Conservation (phyloP, 108 stramenopile genomes). For the Cylindrotheca fusiformis region DNA sequence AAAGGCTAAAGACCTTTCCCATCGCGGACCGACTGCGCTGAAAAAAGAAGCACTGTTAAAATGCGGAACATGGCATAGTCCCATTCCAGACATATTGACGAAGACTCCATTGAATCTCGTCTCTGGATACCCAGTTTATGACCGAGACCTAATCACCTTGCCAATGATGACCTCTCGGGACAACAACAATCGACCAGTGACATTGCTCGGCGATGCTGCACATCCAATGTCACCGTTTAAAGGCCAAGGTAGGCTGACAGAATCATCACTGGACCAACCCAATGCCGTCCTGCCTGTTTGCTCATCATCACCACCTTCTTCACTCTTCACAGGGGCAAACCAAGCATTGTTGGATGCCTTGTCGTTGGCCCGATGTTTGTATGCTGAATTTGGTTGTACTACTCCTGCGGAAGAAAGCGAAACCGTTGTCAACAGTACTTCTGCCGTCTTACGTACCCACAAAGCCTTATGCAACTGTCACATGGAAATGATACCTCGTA, state of each 20-base stretch:
- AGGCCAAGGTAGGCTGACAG: slow-evolving; percentile 88
- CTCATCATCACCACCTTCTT: too few species aligned
- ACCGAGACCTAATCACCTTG: slow-evolving; percentile 51
- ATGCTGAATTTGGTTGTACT: too few species aligned
- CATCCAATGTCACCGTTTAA: slow-evolving; percentile 90
- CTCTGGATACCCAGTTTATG: slow-evolving; percentile 88
- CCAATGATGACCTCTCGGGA: neutral
- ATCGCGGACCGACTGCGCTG: slow-evolving; percentile 43
- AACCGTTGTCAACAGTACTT: too few species aligned
- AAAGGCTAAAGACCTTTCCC: slow-evolving; percentile 44
- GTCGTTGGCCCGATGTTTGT: slow-evolving; percentile 52
- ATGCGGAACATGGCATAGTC: slow-evolving; percentile 66
- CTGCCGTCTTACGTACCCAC: neutral
- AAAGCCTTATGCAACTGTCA: slow-evolving; percentile 61
- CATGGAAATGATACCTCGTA: slow-evolving; percentile 56
- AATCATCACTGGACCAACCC: too few species aligned
- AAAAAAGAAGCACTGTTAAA: slow-evolving; percentile 57
- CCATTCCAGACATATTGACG: slow-evolving; percentile 55
- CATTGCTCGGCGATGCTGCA: slow-evolving; percentile 77
- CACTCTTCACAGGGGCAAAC: too few species aligned
- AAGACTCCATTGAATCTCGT: slow-evolving; percentile 54
- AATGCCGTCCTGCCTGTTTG: too few species aligned
- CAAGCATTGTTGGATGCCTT: slow-evolving; percentile 82
- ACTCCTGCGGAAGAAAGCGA: too few species aligned
- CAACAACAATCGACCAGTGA: slow-evolving; percentile 13